These are phyloP conservation scores for Berkeleyomyces basicola DNA, from an alignment of 2,329 filamentous ascomycete species.

Conservation along the genomic window DNA sequence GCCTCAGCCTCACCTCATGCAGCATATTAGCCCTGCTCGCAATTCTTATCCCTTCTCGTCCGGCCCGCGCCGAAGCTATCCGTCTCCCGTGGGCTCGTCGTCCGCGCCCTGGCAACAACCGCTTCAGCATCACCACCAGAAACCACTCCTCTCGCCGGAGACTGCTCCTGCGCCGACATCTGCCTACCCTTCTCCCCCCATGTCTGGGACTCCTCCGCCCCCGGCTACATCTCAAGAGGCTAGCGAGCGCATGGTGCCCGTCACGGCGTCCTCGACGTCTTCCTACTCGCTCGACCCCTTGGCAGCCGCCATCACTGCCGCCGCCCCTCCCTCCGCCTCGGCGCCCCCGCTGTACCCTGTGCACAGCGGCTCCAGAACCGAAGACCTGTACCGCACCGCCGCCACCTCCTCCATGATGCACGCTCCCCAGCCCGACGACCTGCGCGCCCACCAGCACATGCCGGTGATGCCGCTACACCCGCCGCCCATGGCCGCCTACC, in stretches of 20 bases:
- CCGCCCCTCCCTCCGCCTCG: not conserved
- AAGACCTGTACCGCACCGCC: constrained; percentile 8
- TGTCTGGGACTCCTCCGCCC: constrained; percentile 51
- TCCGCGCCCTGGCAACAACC: not conserved
- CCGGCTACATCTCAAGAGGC: constrained; percentile 43
- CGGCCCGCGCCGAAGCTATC: constrained; percentile 36
- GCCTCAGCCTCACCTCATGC: constrained; percentile 27
- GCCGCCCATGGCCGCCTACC: constrained; percentile 6
- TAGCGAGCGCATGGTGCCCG: constrained; percentile 33
- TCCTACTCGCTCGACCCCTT: not conserved
- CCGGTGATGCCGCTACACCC: constrained; percentile 5
- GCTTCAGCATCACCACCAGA: not conserved
- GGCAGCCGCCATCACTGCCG: constrained; percentile 21
- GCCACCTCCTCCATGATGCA: constrained; percentile 20
- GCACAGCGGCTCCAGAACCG: not conserved
- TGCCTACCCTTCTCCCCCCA: constrained; percentile 57
- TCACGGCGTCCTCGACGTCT: constrained; percentile 16
- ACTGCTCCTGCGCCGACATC: constrained; percentile 34
- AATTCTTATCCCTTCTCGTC: constrained; percentile 31
- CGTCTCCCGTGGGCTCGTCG: not conserved
- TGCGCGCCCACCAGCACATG: constrained; percentile 7
- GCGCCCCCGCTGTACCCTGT: constrained; percentile 1
- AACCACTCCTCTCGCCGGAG: not conserved
- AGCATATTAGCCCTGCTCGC: constrained; percentile 29
- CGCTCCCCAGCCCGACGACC: constrained; percentile 22